Evolutionary conservation across 2,329 filamentous ascomycete species (phyloP), one percentile per base, ranked within the genome.

Genomic region (Beauveria varroae): DNA sequence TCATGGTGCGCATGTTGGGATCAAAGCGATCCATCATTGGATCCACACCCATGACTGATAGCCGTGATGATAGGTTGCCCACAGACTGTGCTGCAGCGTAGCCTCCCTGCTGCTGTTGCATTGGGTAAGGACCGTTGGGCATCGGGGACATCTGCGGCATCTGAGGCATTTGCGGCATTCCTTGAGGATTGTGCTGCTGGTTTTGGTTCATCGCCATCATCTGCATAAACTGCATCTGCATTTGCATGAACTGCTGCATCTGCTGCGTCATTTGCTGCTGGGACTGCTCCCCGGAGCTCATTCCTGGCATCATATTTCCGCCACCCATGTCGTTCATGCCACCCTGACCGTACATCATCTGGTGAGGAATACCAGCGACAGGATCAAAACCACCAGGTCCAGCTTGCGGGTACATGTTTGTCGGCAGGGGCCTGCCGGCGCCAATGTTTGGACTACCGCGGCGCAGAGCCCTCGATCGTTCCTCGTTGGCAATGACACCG

Each of bases 181-280:
- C 44, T 16, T 62, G 63, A 18, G 63, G 58, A 14, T 58, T 57
- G 73, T 73, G 64, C 63, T 49, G 64, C 63, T 49, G 65, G 34
- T 65, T 69, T 60, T 71, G 71, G 63, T 76, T 77, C 55, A 70
- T 67, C 0, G 80, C 79, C 82, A 91, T 89, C 85, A 91, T 88
- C 68, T 93, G 89, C 88, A 96, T 93, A 75, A 92, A 92, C 71
- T 96, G 90, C 88, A 96, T 93, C 72, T 96, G 91, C 87, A 95
- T 91, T 71, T 92, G 88, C 89, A 93, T 92, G 75, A 93, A 92
- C 68, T 91, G 87, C 61, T 85, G 83, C 90, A 93, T 93, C 70
- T 93, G 89, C 69, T 91, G 88, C 7, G 84, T 88, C 81, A 95
- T 88, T 66, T 93, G 87, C 47, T 93, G 81, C 67, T 93, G 89